Conservation (phyloP, 2,329 filamentous ascomycete genomes). For the Dothideomycetes sp. region DNA sequence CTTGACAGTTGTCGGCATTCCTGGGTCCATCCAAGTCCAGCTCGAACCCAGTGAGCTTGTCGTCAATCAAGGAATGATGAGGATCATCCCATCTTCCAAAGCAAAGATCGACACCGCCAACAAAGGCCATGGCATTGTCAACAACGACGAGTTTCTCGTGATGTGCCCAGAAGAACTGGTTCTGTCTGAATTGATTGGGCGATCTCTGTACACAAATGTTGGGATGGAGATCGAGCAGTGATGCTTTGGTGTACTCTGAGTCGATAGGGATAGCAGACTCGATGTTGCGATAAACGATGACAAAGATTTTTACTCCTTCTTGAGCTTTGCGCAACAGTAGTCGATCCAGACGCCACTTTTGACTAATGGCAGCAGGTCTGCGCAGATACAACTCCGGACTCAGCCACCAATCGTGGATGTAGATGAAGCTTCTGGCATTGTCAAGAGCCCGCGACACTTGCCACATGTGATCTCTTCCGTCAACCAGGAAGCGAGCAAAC, state of each 20-base stretch:
- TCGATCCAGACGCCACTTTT: conserved; percentile 93
- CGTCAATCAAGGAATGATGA: conserved; percentile 81
- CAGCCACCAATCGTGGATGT: conserved; percentile 99
- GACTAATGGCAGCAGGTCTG: conserved; percentile 85
- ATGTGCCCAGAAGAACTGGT: conserved; percentile 98
- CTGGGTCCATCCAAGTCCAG: conserved; percentile 60
- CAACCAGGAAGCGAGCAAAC: conserved; percentile 92
- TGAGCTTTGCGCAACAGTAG: conserved; percentile 86
- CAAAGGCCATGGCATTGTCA: conserved; percentile 90
- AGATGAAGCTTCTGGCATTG: conserved; percentile 95
- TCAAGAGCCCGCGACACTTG: conserved; percentile 93
- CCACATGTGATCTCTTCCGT: conserved; percentile 98
- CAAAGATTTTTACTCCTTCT: conserved; percentile 93
- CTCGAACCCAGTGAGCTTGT: conserved; percentile 93
- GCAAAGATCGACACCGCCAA: conserved; percentile 91
- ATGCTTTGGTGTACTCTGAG: conserved; percentile 96
- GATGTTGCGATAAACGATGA: conserved; percentile 96
- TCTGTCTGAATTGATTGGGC: conserved; percentile 96
- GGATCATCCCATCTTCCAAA: conserved; percentile 97
- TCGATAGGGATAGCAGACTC: conserved; percentile 96
- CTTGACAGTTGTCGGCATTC: conserved; percentile 87
- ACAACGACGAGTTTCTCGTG: conserved; percentile 98
- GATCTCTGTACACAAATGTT: conserved; percentile 96
- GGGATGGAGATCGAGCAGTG: conserved; percentile 84
- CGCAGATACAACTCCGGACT: conserved; percentile 94